Evolutionary conservation across 768 basidiomycete species (phyloP).

Genomic region (Suillus sp.): DNA sequence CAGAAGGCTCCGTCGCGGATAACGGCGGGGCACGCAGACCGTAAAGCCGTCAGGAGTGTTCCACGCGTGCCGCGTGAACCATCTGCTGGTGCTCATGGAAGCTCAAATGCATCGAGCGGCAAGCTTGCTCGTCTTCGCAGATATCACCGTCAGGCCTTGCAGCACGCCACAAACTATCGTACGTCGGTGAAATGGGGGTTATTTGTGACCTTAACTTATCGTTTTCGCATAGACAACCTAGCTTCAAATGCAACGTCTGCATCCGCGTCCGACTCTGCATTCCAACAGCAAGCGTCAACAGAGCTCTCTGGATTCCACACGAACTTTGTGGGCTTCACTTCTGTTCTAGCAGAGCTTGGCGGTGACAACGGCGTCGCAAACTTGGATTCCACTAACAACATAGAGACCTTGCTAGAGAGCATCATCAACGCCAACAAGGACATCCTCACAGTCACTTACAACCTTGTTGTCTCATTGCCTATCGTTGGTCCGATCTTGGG

Average conservation of each 20-base stretch:
- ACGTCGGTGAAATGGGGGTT: background rate
- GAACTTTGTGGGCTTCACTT: slow-evolving; percentile 35
- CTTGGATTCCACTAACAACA: slow-evolving; percentile 44
- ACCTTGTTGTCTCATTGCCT: slow-evolving; percentile 43
- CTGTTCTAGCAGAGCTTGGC: slow-evolving; percentile 30
- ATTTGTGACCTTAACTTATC: background rate
- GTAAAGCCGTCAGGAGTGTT: background rate
- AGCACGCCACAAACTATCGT: slow-evolving; percentile 3
- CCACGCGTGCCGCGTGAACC: background rate
- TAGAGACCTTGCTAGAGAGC: slow-evolving; percentile 54
- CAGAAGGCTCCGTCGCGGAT: background rate
- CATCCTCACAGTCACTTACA: slow-evolving; percentile 35
- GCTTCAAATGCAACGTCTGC: slow-evolving; percentile 35
- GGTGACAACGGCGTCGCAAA: slow-evolving; percentile 52
- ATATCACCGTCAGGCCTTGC: slow-evolving; percentile 1
- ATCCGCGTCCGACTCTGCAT: slow-evolving; percentile 33
- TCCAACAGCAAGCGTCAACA: slow-evolving; percentile 40
- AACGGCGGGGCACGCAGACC: background rate
- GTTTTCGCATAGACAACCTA: slow-evolving; percentile 31
- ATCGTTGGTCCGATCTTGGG: slow-evolving; percentile 52
- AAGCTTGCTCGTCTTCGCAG: background rate
- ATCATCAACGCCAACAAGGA: slow-evolving; percentile 52
- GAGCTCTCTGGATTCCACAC: slow-evolving; percentile 39
- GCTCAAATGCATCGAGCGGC: background rate
- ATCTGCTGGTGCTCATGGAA: background rate